These are phyloP conservation scores for Neurospora sp. DNA, from an alignment of 495 filamentous ascomycete species.

Conservation along the genomic window DNA sequence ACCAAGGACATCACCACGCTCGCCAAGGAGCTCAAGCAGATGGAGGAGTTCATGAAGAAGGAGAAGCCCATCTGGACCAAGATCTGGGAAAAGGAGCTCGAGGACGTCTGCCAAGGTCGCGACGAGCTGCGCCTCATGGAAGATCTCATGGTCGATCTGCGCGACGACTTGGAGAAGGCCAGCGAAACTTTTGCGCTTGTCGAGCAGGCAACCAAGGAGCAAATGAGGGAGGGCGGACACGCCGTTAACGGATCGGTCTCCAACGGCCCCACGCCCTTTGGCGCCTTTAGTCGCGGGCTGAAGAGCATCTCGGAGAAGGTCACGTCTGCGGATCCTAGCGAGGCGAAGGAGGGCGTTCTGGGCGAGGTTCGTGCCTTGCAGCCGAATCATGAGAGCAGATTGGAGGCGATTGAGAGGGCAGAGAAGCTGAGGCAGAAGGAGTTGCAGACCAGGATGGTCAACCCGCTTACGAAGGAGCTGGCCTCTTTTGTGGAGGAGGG, in stretches of 20 bases:
- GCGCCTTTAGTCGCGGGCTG: conserved; percentile 48
- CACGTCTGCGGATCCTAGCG: conserved; percentile 53
- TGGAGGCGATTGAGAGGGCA: conserved; percentile 92
- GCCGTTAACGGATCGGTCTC: conserved; percentile 24
- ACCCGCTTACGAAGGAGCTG: conserved; percentile 82
- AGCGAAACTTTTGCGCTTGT: conserved; percentile 86
- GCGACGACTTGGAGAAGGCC: conserved; percentile 92
- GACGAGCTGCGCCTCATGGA: conserved; percentile 92
- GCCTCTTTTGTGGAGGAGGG: conserved; percentile 83
- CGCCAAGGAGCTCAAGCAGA: conserved; percentile 82
- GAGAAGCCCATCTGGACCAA: conserved; percentile 97
- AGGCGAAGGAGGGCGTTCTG: conserved; percentile 82
- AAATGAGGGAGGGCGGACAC: conserved; percentile 59
- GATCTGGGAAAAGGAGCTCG: conserved; percentile 95
- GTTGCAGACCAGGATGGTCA: conserved; percentile 63
- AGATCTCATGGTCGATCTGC: conserved; percentile 80
- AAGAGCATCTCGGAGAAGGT: conserved; percentile 44
- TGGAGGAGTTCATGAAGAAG: conserved; percentile 79
- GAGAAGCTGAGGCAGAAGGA: conserved; percentile 84
- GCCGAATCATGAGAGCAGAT: conserved; percentile 83
- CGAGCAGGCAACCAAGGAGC: conserved; percentile 92
- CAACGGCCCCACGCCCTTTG: conserved; percentile 32
- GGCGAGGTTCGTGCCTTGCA: conserved; percentile 90
- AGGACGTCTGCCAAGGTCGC: conserved; percentile 87
- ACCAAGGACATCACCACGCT: conserved; percentile 75